Conservation (phyloP, 2,329 filamentous ascomycete genomes). For the Amauroascus verrucosus region DNA sequence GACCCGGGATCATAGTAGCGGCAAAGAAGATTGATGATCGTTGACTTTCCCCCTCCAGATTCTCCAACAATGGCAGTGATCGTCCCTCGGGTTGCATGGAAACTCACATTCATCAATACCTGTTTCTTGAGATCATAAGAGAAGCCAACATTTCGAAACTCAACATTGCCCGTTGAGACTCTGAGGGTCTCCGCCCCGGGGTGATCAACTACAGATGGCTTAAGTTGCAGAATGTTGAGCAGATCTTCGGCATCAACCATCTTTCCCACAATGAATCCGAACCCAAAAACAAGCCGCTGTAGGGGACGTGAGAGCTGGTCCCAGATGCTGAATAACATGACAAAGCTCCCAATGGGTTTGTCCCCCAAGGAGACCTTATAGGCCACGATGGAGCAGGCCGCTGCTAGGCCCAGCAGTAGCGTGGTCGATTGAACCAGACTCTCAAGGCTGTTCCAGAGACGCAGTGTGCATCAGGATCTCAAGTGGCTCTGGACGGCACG, state of each 20-base stretch:
- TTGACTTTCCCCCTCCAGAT: conserved; percentile 47
- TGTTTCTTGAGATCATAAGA: not conserved
- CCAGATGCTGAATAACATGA: conserved; percentile 39
- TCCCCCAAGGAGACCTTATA: conserved; percentile 28
- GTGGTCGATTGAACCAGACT: not conserved
- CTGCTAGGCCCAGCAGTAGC: not conserved
- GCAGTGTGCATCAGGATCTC: not conserved
- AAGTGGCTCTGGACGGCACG: not conserved
- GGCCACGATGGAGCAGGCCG: not conserved
- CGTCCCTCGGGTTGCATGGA: not conserved
- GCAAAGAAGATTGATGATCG: conserved; percentile 44
- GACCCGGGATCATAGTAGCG: conserved; percentile 43
- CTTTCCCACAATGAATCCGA: not conserved
- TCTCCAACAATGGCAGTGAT: conserved; percentile 44
- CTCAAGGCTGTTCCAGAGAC: not conserved
- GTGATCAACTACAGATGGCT: not conserved
- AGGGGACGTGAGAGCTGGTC: conserved; percentile 12
- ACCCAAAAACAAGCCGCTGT: not conserved
- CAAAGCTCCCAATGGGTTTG: conserved; percentile 49
- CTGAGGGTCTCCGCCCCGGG: not conserved
- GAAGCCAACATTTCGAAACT: not conserved
- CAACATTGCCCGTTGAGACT: not conserved
- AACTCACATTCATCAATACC: not conserved
- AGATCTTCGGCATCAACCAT: not conserved
- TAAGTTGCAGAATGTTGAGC: not conserved